A percentile compares a stretch with the other conserved stretches of the same genome.
phyloP scores from a whole-genome alignment of 1,139 yeast genomes.

The Candida glucosophila region DNA sequence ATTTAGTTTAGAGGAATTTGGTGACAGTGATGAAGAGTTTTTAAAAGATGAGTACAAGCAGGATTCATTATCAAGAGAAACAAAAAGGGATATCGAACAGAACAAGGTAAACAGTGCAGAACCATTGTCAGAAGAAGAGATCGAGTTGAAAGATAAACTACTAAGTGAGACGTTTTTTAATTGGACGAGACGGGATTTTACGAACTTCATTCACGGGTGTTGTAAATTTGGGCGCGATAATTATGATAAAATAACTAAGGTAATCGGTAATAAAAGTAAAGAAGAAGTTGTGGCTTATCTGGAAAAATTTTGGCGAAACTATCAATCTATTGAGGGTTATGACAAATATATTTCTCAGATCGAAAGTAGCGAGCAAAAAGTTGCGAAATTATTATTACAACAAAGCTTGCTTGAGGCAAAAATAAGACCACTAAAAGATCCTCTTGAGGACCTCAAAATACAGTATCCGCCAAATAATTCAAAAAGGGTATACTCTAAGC shows the following conservation, averaged over 20 bases:
- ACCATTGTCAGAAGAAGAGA: conserved; percentile 74
- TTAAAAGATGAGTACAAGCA: conserved; percentile 43
- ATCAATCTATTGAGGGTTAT: conserved; percentile 68
- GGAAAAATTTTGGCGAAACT: conserved; percentile 67
- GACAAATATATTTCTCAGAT: conserved; percentile 82
- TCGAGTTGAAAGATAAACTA: conserved; percentile 49
- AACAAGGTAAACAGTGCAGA: conserved; percentile 57
- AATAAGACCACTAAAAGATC: conserved; percentile 57
- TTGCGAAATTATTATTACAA: conserved; percentile 56
- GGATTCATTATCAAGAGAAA: conserved; percentile 26
- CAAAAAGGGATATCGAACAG: conserved; percentile 47
- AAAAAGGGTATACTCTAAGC: conserved; percentile 71
- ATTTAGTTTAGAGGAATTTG: conserved; percentile 48
- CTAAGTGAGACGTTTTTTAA: conserved; percentile 60
- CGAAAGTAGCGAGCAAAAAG: conserved; percentile 79
- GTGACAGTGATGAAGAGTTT: conserved; percentile 49
- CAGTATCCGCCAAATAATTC: conserved; percentile 92
- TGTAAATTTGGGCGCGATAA: conserved; percentile 73
- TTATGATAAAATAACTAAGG: conserved; percentile 50
- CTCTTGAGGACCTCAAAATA: conserved; percentile 66
- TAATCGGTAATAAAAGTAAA: conserved; percentile 57
- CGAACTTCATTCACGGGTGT: conserved; percentile 72
- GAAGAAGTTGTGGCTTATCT: conserved; percentile 68
- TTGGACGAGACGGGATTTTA: conserved; percentile 87
- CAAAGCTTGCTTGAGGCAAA: conserved; percentile 57